phyloP scores from a whole-genome alignment of 331 rosid genomes.

The Pyracantha coccinea region DNA sequence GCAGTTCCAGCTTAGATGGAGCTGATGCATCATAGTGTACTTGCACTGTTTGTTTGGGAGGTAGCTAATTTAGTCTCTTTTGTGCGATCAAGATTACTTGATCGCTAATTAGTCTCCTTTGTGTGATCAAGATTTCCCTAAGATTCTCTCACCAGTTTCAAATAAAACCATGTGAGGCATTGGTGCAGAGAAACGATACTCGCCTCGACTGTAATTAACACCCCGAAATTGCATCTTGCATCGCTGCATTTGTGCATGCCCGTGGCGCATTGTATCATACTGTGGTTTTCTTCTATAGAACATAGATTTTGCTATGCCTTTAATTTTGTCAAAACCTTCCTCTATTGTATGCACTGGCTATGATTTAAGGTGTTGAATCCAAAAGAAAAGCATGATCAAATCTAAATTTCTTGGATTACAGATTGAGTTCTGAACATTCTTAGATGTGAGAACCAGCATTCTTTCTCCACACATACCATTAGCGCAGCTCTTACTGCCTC shows the following conservation, averaged over 20 bases:
- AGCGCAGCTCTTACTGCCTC: no score
- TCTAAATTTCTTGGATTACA: neutral
- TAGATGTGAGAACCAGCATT: neutral
- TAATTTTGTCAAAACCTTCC: neutral
- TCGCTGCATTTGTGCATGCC: conserved; percentile 32
- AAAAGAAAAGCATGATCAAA: neutral
- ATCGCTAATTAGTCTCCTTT: conserved; percentile 23
- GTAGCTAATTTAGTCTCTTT: conserved; percentile 27
- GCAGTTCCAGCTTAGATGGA: conserved; percentile 59
- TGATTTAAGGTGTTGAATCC: neutral
- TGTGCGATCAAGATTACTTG: conserved; percentile 13
- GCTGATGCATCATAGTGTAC: conserved; percentile 23
- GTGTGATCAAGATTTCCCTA: conserved; percentile 7
- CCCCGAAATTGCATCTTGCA: conserved; percentile 40
- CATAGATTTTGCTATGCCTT: neutral
- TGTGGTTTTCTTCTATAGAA: conserved; percentile 20
- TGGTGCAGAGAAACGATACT: conserved; percentile 26
- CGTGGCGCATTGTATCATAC: conserved; percentile 35
- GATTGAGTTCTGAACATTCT: neutral
- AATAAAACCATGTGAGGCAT: conserved; percentile 38
- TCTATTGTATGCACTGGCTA: neutral
- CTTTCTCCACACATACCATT: no score
- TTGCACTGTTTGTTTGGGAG: conserved; percentile 31
- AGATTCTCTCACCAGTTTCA: conserved; percentile 25
- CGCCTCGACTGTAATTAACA: conserved; percentile 46